These are phyloP conservation scores for Lupinus albus DNA, from an alignment of 306 rosid species.

Conservation along the genomic window DNA sequence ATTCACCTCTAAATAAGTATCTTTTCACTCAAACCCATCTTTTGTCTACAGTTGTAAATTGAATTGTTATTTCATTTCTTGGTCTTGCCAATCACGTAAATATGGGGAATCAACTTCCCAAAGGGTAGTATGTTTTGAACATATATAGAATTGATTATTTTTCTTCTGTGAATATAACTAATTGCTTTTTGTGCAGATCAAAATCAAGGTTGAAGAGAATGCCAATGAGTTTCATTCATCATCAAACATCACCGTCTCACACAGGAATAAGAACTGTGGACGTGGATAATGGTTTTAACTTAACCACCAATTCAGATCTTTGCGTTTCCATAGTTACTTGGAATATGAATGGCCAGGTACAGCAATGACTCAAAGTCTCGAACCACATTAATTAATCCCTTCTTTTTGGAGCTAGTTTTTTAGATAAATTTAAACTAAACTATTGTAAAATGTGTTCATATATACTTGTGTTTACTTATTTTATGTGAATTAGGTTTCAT, in stretches of 20 bases:
- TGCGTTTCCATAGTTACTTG: conserved; percentile 67
- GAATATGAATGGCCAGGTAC: conserved; percentile 81
- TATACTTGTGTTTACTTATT: neutral
- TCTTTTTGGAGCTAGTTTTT: no score
- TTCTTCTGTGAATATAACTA: neutral
- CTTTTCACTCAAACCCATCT: conserved; percentile 15
- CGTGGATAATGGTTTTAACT: conserved; percentile 46
- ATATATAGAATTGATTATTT: neutral
- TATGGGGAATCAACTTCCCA: conserved; percentile 51
- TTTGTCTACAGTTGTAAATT: neutral
- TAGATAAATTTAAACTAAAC: no score
- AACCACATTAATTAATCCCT: no score
- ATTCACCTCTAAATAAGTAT: neutral
- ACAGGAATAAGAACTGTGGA: conserved; percentile 60
- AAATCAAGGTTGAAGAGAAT: conserved; percentile 41
- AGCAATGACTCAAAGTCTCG: no score
- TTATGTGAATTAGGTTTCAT: conserved; percentile 40
- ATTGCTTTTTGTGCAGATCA: conserved; percentile 34
- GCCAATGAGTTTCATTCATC: conserved; percentile 43
- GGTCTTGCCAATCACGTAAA: neutral
- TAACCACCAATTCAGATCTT: conserved; percentile 51
- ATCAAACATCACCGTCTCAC: conserved; percentile 46
- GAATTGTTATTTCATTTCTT: neutral
- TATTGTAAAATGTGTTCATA: neutral
- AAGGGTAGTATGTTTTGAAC: conserved; percentile 43